Evolutionary conservation across 2,329 filamentous ascomycete genomes (phyloP).

Genomic region (Trichoderma atroviride): DNA sequence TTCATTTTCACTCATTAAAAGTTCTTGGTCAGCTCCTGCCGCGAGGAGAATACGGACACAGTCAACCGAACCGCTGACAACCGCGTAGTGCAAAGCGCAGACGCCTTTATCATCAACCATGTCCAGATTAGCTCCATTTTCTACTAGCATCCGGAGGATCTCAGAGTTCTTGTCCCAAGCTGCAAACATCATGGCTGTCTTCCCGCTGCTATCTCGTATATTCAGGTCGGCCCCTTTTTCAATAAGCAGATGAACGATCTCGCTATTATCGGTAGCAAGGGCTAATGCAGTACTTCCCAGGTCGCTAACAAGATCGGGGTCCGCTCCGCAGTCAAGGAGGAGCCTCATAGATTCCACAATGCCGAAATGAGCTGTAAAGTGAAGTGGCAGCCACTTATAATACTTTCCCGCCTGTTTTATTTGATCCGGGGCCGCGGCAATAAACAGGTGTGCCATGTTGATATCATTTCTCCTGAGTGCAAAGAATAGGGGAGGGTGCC

Average conservation of each 20-base stretch:
- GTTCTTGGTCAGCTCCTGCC: background rate
- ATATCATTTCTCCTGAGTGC: background rate
- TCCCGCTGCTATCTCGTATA: background rate
- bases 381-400: background rate
- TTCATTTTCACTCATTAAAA: background rate
- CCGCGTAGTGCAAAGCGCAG: background rate
- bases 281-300: background rate
- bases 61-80: background rate
- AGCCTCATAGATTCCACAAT: background rate
- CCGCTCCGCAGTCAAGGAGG: background rate
- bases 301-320: background rate
- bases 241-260: background rate
- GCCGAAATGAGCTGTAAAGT: background rate
- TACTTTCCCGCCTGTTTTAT: background rate
- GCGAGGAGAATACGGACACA: background rate
- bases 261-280: background rate
- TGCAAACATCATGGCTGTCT: background rate
- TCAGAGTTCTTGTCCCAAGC: background rate
- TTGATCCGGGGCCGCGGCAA: background rate
- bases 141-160: background rate
- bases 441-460: background rate
- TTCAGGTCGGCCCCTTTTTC: background rate
- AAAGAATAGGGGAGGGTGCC: background rate
- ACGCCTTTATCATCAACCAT: background rate
- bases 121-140: background rate